Conservation (phyloP, 768 basidiomycete genomes). For the Clitopilus passeckerianus region DNA sequence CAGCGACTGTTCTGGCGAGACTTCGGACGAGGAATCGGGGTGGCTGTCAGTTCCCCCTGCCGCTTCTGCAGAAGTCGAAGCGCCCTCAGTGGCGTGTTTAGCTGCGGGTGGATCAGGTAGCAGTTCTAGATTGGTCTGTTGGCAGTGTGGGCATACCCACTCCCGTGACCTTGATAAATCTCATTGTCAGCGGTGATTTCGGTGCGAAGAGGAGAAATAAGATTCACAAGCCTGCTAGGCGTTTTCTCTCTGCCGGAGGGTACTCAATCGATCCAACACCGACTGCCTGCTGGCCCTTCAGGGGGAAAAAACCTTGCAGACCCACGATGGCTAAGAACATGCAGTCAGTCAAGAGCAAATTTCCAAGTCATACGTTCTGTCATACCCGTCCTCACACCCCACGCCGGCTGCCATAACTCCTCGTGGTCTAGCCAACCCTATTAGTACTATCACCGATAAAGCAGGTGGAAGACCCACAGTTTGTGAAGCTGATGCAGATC, state of each 20-base stretch:
- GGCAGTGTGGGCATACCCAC: constrained; percentile 77
- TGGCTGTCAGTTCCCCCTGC: not conserved
- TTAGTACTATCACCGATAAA: not conserved
- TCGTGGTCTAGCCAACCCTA: constrained; percentile 65
- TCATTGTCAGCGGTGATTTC: constrained; percentile 7
- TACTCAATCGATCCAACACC: constrained; percentile 88
- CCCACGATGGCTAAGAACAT: constrained; percentile 68
- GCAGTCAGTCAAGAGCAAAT: not conserved
- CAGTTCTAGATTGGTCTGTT: constrained; percentile 58
- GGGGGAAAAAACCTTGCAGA: constrained; percentile 83
- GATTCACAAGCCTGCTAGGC: constrained; percentile 71
- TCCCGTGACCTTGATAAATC: constrained; percentile 59
- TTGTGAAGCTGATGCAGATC: constrained; percentile 94
- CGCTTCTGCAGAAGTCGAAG: constrained; percentile 1
- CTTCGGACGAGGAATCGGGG: not conserved
- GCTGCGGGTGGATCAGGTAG: constrained; percentile 58
- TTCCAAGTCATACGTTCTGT: not conserved
- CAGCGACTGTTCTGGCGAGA: not conserved
- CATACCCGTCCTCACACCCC: constrained; percentile 93
- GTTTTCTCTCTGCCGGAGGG: constrained; percentile 67
- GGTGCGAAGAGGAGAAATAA: not conserved
- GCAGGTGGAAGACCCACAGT: constrained; percentile 46
- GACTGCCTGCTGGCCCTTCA: constrained; percentile 82
- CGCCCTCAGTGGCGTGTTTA: not conserved
- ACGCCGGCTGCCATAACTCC: constrained; percentile 97